Evolutionary conservation across 208 protist species (phyloP).

Genomic region (Polymyxa betae): DNA sequence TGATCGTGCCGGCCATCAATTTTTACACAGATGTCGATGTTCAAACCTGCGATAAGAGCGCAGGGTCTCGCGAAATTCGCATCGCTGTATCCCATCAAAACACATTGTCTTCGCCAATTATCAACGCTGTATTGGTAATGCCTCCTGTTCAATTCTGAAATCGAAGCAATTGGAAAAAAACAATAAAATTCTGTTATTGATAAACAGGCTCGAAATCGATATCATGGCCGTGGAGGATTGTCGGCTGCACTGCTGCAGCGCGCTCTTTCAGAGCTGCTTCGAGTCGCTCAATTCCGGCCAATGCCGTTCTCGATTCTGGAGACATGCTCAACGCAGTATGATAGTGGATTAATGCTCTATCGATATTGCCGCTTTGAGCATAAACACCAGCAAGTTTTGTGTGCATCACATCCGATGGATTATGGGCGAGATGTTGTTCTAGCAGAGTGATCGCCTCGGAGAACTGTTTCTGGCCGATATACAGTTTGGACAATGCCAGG

Average conservation of each 20-base stretch:
- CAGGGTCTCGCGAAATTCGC: not conserved
- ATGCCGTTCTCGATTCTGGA: not conserved
- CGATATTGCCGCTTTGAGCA: constrained; percentile 37
- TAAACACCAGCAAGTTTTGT: constrained; percentile 22
- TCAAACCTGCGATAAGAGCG: not conserved
- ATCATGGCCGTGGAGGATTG: not conserved
- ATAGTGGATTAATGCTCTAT: not conserved
- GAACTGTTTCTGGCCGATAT: constrained; percentile 32
- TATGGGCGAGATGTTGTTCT: constrained; percentile 26
- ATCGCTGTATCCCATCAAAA: not conserved
- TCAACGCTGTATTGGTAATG: not conserved
- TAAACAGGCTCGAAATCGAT: constrained; percentile 36
- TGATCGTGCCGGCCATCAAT: constrained; percentile 26
- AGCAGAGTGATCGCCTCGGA: constrained; percentile 29
- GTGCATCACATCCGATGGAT: constrained; percentile 40
- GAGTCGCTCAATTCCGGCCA: not conserved
- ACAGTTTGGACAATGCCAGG: constrained; percentile 8
- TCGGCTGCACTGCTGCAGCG: not conserved
- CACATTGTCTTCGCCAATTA: not conserved
- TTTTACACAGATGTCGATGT: constrained; percentile 27
- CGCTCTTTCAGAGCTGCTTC: constrained; percentile 17
- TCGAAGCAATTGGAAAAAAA: not conserved
- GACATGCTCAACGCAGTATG: constrained; percentile 30
- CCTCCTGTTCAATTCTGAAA: not conserved
- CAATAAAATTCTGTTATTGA: constrained; percentile 29